A percentile compares a stretch with the other conserved stretches of the same genome.
These are phyloP conservation scores for Rhodotorula taiwanensis DNA, from an alignment of 768 basidiomycete genomes.

Conservation along the genomic window DNA sequence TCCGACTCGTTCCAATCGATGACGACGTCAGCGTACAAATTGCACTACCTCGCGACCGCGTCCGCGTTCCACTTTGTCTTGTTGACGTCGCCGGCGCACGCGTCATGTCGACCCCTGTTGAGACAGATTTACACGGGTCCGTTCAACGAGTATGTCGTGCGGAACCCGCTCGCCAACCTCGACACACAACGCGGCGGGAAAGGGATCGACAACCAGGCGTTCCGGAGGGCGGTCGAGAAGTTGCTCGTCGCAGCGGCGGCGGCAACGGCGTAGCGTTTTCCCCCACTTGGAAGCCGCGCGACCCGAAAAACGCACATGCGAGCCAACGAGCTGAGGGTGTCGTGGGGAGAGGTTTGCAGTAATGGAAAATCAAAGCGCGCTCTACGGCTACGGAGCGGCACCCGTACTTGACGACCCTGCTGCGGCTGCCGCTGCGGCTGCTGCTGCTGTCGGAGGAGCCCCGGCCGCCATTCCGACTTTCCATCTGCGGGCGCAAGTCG, in stretches of 20 bases:
- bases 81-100: slow-evolving; percentile 55
- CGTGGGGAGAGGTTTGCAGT: too few species aligned
- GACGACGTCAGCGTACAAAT: slow-evolving; percentile 81
- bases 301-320: too few species aligned
- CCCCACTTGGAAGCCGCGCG: too few species aligned
- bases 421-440: background rate
- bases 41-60: slow-evolving; percentile 84
- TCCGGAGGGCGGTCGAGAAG: slow-evolving; percentile 70
- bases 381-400: too few species aligned
- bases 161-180: slow-evolving; percentile 74
- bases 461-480: slow-evolving; percentile 22
- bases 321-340: too few species aligned
- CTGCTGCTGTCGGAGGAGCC: background rate
- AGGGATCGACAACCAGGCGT: slow-evolving; percentile 90
- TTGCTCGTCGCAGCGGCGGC: slow-evolving; percentile 52
- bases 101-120: slow-evolving; percentile 60
- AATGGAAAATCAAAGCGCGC: too few species aligned
- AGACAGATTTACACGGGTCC: slow-evolving; percentile 89
- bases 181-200: slow-evolving; percentile 61
- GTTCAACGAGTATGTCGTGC: slow-evolving; percentile 86
- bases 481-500: slow-evolving; percentile 29
- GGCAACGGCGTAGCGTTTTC: background rate
- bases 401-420: too few species aligned
- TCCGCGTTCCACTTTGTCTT: slow-evolving; percentile 95
- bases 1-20: slow-evolving; percentile 85